Conservation (phyloP, 2,329 filamentous ascomycete species). For the Onygenales sp. region DNA sequence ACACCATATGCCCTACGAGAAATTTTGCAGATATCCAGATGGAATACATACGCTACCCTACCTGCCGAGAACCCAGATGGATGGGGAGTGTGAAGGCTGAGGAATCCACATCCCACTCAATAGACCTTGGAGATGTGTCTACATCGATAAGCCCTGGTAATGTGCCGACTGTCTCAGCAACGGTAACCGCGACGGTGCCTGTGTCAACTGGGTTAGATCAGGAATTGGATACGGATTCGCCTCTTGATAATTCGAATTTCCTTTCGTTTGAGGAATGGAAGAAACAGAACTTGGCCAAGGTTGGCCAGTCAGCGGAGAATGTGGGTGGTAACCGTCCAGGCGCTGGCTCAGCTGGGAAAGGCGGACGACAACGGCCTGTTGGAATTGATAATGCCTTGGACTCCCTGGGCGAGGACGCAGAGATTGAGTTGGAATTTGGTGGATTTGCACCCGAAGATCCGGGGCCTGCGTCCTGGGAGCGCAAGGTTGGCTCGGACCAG, state of each 20-base stretch:
- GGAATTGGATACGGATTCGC: slow-evolving; percentile 54
- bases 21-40: slow-evolving; percentile 12
- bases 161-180: background rate
- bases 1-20: slow-evolving; percentile 14
- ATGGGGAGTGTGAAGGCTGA: background rate
- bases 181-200: background rate
- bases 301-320: slow-evolving; percentile 66
- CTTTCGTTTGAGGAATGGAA: slow-evolving; percentile 99
- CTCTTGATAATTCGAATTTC: slow-evolving; percentile 68
- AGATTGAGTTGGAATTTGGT: slow-evolving; percentile 67
- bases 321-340: slow-evolving; percentile 47
- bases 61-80: slow-evolving; percentile 17
- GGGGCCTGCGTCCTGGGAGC: slow-evolving; percentile 20
- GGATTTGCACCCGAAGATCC: slow-evolving; percentile 47
- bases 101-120: slow-evolving; percentile 3
- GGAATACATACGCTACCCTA: slow-evolving; percentile 17
- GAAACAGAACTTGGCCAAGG: slow-evolving; percentile 77
- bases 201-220: slow-evolving; percentile 18
- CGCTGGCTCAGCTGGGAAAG: slow-evolving; percentile 40
- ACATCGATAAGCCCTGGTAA: background rate
- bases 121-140: background rate
- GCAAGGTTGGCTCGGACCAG: slow-evolving; percentile 14
- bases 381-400: slow-evolving; percentile 62
- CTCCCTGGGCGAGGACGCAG: slow-evolving; percentile 73
- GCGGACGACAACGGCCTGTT: slow-evolving; percentile 37